Base-by-base conservation (phyloP, 805 yeast genomes). In the Candida coleopterorum region DNA sequence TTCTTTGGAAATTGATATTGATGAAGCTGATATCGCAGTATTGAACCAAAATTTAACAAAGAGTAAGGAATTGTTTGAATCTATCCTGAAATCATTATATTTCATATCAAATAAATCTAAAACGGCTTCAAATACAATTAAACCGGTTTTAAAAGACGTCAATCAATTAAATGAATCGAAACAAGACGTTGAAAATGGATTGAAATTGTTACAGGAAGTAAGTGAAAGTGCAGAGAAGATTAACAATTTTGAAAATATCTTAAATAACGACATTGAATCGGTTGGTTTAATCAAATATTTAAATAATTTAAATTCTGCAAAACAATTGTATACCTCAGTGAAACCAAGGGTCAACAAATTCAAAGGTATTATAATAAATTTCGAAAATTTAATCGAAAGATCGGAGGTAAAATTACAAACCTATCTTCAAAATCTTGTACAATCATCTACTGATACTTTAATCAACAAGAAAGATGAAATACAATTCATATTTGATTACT, bases 11-110 rank as follows among this genome's bases (percentile, higher is more conserved):
- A 14, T 33, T 18, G 89, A 82, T 49, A 64, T 79, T 2, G 89
- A 84, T 49, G 90, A 82, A 53, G 88, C 89, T 2, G 96, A 87
- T 47, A 79, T 86, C 23, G 80, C 86, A 2, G 88, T 88, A 4
- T 70, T 88, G 22, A 83, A 85, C 35, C 93, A 84, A 50, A 80
- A 83, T 37, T 66, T 89, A 23, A 58, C 68, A 33, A 72, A 77
- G 37, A 75, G 86, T 3, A 72, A 74, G 26, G 68, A 65, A 14
- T 58, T 86, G 27, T 74, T 87, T 8, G 51, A 57, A 2, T 59
- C 72, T 29, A 79, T 88, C 38, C 64, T 75, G 9, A 58, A 60
- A 18, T 77, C 86, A 2, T 64, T 86, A 28, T 64, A 56, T 21
- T 65, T 62, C 33, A 72, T 88, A 37, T 68, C 79, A 6, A 56